Conservation (phyloP, 2,329 filamentous ascomycete genomes). For the Onygenales sp. region DNA sequence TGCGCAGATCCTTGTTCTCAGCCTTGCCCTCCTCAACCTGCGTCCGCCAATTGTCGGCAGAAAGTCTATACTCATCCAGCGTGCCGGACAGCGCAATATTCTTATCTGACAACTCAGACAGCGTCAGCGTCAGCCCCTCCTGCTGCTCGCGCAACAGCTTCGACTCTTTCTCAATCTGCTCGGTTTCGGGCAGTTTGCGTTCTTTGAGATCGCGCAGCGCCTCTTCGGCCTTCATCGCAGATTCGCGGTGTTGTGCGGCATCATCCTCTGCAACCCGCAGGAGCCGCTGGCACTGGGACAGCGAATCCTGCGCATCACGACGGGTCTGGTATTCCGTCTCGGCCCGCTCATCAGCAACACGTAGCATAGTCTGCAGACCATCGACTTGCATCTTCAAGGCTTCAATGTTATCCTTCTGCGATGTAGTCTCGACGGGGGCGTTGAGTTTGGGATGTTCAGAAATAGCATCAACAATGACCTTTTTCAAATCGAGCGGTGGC, state of each 20-base stretch:
- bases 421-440: conserved; percentile 40
- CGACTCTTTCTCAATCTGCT: conserved; percentile 54
- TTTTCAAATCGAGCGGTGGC: conserved; percentile 46
- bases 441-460: conserved; percentile 47
- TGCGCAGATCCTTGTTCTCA: conserved; percentile 64
- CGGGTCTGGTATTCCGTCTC: conserved; percentile 56
- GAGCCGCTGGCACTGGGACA: conserved; percentile 62
- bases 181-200: conserved; percentile 59
- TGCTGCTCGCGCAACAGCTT: conserved; percentile 62
- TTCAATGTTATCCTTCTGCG: conserved; percentile 39
- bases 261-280: conserved; percentile 57
- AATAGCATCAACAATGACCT: conserved; percentile 55
- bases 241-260: conserved; percentile 36
- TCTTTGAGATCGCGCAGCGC: conserved; percentile 55
- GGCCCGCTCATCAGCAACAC: conserved; percentile 51
- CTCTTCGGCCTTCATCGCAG: conserved; percentile 56
- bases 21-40: conserved; percentile 48
- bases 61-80: conserved; percentile 54
- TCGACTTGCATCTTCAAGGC: conserved; percentile 49
- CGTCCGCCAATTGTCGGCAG: conserved; percentile 49
- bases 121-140: conserved; percentile 42
- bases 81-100: conserved; percentile 53
- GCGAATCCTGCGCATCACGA: conserved; percentile 60
- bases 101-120: conserved; percentile 47
- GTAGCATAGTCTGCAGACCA: conserved; percentile 61